A percentile compares a stretch with the other conserved stretches of the same genome.
Evolutionary conservation across 1,139 yeast species (phyloP).

Genomic region (Debaryomyces fabryi): DNA sequence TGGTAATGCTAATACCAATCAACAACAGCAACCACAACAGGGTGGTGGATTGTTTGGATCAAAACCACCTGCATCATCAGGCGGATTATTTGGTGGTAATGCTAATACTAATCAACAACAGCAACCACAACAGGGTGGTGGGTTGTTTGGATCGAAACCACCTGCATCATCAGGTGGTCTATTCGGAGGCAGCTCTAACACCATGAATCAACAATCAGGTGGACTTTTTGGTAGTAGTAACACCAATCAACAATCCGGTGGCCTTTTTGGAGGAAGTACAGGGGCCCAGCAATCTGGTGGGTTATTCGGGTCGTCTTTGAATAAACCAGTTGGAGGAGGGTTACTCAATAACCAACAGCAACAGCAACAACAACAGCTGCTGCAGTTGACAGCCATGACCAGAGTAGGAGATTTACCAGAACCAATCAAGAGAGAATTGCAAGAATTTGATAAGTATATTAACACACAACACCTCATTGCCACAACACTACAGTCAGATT

Average conservation of each 20-base stretch:
- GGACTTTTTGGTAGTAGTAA: conserved; percentile 38
- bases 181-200: conserved; percentile 20
- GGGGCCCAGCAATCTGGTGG: conserved; percentile 21
- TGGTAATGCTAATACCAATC: too few species aligned
- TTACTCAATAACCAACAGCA: conserved; percentile 34
- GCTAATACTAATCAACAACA: conserved; percentile 8
- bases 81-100: conserved; percentile 1
- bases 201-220: conserved; percentile 22
- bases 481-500: conserved; percentile 70
- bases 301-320: conserved; percentile 23
- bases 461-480: conserved; percentile 82
- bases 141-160: conserved; percentile 29
- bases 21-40: not conserved
- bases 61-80: conserved; percentile 9
- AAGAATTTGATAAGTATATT: conserved; percentile 80
- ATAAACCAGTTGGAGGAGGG: conserved; percentile 31
- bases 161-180: conserved; percentile 17
- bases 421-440: conserved; percentile 71
- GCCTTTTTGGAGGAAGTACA: conserved; percentile 36
- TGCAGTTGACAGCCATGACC: conserved; percentile 78
- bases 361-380: conserved; percentile 10
- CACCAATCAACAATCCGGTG: conserved; percentile 25
- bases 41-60: conserved; percentile 2
- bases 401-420: conserved; percentile 85
- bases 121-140: conserved; percentile 20